Base-by-base conservation (phyloP, 2,329 filamentous ascomycete genomes). In the Balansia obtecta region DNA sequence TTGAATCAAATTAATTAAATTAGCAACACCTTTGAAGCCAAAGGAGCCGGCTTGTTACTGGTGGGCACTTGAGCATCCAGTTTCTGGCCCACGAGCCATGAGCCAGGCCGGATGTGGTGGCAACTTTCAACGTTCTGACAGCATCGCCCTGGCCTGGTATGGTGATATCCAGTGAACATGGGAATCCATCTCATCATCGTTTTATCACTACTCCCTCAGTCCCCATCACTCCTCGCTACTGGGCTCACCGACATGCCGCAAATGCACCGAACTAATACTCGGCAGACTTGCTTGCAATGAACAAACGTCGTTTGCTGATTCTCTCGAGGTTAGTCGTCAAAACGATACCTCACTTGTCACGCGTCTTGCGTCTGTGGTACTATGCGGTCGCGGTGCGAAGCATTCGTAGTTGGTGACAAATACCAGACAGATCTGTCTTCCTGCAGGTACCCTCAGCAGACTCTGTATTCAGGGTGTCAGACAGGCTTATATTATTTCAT, bases 1-100 rank as follows among this genome's bases (percentile, higher is more conserved):
- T 39, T 38, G 46, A 46, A 50, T 27, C 27, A 27, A 27, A 2
- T 1, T 27, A 7, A 27, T 27, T 27, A 27, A 46, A 54, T 54
- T 50, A 50, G 52, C 47, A 50, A 4, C 20, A 46, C 32, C 37
- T 49, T 37, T 15, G 34, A 7, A 15, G 34, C 34, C 34, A 37
- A 37, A 37, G 34, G 15, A 37, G 34, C 4, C 11, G 34, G 34
- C 34, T 37, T 37, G 4, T 15, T 40, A 33, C 27, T 13, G 22
- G 43, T 18, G 15, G 20, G 45, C 32, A 11, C 15, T 37, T 34
- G 33, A 34, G 33, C 13, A 34, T 34, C 33, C 33, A 34, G 33
- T 10, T 34, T 34, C 4, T 34, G 33, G 45, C 18, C n/a, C 34
- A 40, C 34, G 45, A 33, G 33, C 45, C 34, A 27, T 34, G 27